Percentiles rank a stretch among this genome's conserved stretches.
These are phyloP conservation scores for Bombardia bombarda DNA, from an alignment of 495 filamentous ascomycete genomes.

Conservation along the genomic window DNA sequence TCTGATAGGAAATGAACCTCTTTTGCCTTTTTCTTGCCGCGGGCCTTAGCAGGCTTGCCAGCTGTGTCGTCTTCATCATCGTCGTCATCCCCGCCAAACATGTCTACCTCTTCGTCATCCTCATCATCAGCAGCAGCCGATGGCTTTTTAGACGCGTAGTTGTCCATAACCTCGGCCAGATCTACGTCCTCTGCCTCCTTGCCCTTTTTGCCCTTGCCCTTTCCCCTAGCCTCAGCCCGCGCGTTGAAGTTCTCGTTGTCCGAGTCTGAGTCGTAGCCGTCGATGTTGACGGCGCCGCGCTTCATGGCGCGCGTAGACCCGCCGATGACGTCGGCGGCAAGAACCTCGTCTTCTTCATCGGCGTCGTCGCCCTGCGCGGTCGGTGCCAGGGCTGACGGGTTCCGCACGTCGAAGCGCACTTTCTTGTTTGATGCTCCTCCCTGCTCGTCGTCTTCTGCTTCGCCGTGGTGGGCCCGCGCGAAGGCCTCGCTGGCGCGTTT, in stretches of 20 bases:
- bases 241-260: conserved; percentile 84
- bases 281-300: conserved; percentile 86
- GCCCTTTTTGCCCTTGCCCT: conserved; percentile 40
- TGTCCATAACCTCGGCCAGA: conserved; percentile 35
- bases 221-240: conserved; percentile 50
- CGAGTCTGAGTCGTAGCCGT: conserved; percentile 93
- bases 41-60: conserved; percentile 33
- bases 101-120: conserved; percentile 68
- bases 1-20: conserved; percentile 67
- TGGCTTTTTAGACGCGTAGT: conserved; percentile 22
- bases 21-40: conserved; percentile 61
- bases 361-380: conserved; percentile 63
- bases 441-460: conserved; percentile 29
- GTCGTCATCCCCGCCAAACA: conserved; percentile 85
- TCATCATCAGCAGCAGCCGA: conserved; percentile 31
- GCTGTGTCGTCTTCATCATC: conserved; percentile 47
- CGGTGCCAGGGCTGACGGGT: conserved; percentile 81
- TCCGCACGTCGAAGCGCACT: conserved; percentile 89
- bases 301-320: conserved; percentile 68
- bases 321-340: conserved; percentile 91
- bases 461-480: conserved; percentile 58
- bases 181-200: conserved; percentile 34
- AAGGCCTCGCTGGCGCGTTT: conserved; percentile 78
- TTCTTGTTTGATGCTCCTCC: conserved; percentile 54
- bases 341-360: conserved; percentile 61